Percentiles rank a stretch among this genome's conserved stretches.
phyloP scores from a whole-genome alignment of 2,329 filamentous ascomycete species.

The Rhynchosporium agropyri region DNA sequence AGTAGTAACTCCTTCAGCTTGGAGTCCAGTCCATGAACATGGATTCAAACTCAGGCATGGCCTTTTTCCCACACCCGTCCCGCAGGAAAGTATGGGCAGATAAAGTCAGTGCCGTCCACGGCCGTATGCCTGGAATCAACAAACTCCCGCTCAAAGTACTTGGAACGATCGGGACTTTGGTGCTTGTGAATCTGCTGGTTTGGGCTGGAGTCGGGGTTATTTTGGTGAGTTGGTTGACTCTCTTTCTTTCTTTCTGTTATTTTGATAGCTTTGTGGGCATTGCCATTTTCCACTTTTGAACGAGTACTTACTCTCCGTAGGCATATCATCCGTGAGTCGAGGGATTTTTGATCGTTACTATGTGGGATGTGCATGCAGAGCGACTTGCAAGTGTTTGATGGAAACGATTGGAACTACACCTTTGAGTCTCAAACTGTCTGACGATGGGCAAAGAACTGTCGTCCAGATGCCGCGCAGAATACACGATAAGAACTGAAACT shows the following conservation, averaged over 20 bases:
- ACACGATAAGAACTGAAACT: not conserved
- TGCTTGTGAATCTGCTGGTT: conserved; percentile 12
- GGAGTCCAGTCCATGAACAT: not conserved
- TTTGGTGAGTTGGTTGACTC: conserved; percentile 1
- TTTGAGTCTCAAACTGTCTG: too few species aligned
- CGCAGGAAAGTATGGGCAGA: conserved; percentile 7
- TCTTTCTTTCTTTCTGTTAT: not conserved
- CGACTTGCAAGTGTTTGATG: too few species aligned
- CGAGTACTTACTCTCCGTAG: conserved; percentile 1
- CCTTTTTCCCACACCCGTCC: conserved; percentile 2
- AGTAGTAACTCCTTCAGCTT: not conserved
- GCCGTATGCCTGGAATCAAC: conserved; percentile 10
- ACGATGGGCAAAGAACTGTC: too few species aligned
- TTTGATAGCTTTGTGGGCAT: not conserved
- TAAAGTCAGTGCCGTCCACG: conserved; percentile 9
- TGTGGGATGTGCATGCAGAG: too few species aligned
- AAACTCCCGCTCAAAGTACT: conserved; percentile 8
- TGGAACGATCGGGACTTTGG: conserved; percentile 13
- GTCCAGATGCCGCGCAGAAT: too few species aligned
- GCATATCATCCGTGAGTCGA: conserved; percentile 16
- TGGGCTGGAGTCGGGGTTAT: conserved; percentile 14
- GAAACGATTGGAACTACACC: too few species aligned
- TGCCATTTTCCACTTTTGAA: not conserved
- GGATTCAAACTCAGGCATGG: not conserved
- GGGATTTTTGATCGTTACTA: too few species aligned